Evolutionary conservation across 2,329 filamentous ascomycete species (phyloP).

Genomic region (Colletotrichum tropicicola): DNA sequence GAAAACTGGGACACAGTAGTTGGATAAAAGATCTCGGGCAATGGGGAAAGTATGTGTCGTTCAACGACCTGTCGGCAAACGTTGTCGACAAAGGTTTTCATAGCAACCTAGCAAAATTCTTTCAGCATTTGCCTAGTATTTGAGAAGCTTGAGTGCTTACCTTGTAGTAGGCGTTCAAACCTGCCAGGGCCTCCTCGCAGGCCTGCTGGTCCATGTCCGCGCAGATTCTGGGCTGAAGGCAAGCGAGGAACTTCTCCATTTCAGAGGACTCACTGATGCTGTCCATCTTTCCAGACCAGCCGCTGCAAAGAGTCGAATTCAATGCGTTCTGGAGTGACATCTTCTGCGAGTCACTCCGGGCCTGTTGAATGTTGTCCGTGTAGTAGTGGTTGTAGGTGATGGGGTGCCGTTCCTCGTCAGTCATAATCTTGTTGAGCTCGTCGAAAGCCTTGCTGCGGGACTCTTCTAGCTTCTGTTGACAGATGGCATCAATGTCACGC

Average conservation of each 20-base stretch:
- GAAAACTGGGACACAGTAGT: not conserved
- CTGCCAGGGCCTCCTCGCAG: constrained; percentile 29
- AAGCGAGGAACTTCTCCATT: not conserved
- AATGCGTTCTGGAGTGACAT: not conserved
- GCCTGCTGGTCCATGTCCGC: constrained; percentile 32
- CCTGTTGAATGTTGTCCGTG: constrained; percentile 44
- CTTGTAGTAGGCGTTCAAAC: constrained; percentile 36
- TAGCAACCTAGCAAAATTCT: not conserved
- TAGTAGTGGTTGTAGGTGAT: constrained; percentile 64
- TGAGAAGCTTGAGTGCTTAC: no score
- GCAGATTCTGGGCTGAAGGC: not conserved
- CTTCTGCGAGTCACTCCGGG: constrained; percentile 28
- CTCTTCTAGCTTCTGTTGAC: not conserved
- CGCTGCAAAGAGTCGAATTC: not conserved
- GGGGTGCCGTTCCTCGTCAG: constrained; percentile 45
- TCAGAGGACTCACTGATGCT: accelerated
- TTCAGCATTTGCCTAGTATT: no score
- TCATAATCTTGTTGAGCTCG: constrained; percentile 1
- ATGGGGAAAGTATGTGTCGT: constrained; percentile 29
- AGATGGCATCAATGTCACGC: not conserved
- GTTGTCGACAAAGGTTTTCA: constrained; percentile 36
- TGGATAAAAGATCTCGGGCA: constrained; percentile 13
- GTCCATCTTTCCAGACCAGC: accelerated
- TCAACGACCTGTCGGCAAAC: constrained; percentile 35
- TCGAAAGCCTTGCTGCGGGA: not conserved